A percentile compares a stretch with the other conserved stretches of the same genome.
These are phyloP conservation scores for Cyberlindnera bimundalis DNA, from an alignment of 805 yeast genomes.

Conservation along the genomic window DNA sequence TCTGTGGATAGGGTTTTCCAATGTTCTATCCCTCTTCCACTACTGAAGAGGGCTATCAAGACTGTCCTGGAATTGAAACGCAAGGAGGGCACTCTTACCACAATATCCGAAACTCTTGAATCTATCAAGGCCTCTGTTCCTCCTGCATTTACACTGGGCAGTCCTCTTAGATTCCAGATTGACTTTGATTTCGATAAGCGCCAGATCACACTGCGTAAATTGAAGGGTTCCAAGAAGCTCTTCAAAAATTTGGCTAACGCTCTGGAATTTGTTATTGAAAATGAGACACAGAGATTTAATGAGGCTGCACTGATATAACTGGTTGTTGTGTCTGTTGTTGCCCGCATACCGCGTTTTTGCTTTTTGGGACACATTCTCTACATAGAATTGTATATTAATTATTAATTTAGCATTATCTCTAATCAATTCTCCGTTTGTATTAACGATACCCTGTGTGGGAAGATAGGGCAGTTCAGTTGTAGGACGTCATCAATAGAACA, in stretches of 20 bases:
- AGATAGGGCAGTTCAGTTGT: no score
- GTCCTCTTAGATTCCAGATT: slow-evolving; percentile 45
- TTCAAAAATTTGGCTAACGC: slow-evolving; percentile 42
- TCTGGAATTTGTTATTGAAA: slow-evolving; percentile 42
- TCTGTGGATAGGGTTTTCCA: slow-evolving; percentile 12
- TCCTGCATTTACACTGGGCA: slow-evolving; percentile 41
- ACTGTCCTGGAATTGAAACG: slow-evolving; percentile 43
- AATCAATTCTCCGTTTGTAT: no score
- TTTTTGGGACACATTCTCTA: not conserved
- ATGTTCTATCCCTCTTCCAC: slow-evolving; percentile 18
- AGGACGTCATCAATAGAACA: no score
- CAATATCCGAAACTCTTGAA: slow-evolving; percentile 42
- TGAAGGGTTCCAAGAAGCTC: slow-evolving; percentile 44
- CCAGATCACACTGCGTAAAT: slow-evolving; percentile 38
- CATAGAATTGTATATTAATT: not conserved
- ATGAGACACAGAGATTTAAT: slow-evolving; percentile 34
- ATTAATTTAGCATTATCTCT: no score
- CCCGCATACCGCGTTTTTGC: not conserved
- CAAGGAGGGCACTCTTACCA: slow-evolving; percentile 48
- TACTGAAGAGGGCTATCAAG: slow-evolving; percentile 28
- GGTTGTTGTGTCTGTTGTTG: not conserved
- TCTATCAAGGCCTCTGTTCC: slow-evolving; percentile 46
- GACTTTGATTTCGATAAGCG: slow-evolving; percentile 37
- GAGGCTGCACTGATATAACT: slow-evolving; percentile 4
- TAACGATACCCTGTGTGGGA: no score